Conservation (phyloP, 2,329 filamentous ascomycete species). For the Trichoderma simmonsii region DNA sequence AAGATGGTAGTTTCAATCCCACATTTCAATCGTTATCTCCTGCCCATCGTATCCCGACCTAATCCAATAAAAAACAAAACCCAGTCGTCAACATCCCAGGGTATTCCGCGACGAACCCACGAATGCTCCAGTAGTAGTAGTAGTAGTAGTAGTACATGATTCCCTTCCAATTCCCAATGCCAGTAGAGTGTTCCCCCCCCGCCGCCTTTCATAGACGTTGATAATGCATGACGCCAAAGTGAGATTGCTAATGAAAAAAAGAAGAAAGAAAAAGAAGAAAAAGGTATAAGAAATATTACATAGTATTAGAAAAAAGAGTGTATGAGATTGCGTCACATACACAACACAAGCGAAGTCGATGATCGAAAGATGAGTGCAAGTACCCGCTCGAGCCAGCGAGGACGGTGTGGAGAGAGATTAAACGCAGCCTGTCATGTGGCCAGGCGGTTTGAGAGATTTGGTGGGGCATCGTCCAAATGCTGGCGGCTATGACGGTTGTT, state of each 20-base stretch:
- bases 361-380: slow-evolving; percentile 9
- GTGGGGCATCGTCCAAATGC: slow-evolving; percentile 3
- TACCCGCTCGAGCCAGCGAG: slow-evolving; percentile 27
- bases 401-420: slow-evolving; percentile 15
- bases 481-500: slow-evolving; percentile 4
- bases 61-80: neutral
- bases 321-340: slow-evolving; percentile 4
- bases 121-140: slow-evolving; percentile 14
- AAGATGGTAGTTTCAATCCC: slow-evolving; percentile 11
- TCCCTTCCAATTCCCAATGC: slow-evolving; percentile 13
- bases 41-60: slow-evolving; percentile 7
- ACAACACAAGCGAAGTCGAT: slow-evolving; percentile 8
- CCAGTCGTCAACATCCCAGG: slow-evolving; percentile 19
- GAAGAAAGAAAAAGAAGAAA: neutral
- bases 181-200: neutral
- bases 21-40: slow-evolving; percentile 18
- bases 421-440: slow-evolving; percentile 22
- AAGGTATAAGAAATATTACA: neutral
- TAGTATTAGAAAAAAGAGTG: slow-evolving; percentile 4
- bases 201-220: slow-evolving; percentile 3
- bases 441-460: slow-evolving; percentile 7
- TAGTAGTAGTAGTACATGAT: slow-evolving; percentile 11
- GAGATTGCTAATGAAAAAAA: neutral
- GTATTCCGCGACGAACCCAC: slow-evolving; percentile 19
- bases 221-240: slow-evolving; percentile 16